phyloP scores from a whole-genome alignment of 306 rosid genomes.

The Dalbergia cultrata region DNA sequence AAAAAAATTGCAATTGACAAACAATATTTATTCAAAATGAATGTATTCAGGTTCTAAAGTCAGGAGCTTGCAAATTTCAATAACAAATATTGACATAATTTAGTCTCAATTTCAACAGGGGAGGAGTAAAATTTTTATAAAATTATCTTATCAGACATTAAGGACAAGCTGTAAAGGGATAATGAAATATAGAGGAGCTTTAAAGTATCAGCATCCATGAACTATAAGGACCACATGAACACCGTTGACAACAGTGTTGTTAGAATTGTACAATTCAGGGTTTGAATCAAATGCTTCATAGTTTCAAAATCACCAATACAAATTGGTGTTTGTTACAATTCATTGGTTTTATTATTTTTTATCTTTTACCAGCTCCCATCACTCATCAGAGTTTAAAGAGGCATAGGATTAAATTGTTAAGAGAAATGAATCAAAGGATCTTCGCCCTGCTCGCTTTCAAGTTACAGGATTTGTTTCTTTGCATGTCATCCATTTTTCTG shows the following conservation, averaged over 20 bases:
- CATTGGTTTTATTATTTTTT: background rate
- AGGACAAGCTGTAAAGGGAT: background rate
- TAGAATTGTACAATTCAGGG: background rate
- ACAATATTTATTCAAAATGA: constrained; percentile 29
- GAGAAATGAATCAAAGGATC: background rate
- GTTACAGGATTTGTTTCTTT: background rate
- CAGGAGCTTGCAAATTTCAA: constrained; percentile 27
- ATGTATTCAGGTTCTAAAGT: constrained; percentile 19
- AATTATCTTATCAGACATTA: constrained; percentile 18
- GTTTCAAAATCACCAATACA: background rate
- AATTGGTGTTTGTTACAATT: background rate
- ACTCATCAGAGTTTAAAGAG: background rate
- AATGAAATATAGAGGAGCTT: constrained; percentile 23
- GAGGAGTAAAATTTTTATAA: background rate
- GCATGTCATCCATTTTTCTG: background rate
- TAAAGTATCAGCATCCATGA: constrained; percentile 21
- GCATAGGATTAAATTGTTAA: background rate
- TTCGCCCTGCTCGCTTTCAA: background rate
- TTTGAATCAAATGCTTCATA: background rate
- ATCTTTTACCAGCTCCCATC: background rate
- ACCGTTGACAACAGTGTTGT: background rate
- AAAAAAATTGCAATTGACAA: constrained; percentile 35
- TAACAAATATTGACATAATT: background rate
- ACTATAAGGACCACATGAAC: constrained; percentile 4
- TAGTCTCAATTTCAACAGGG: background rate